These are phyloP conservation scores for Viola odorata DNA, from an alignment of 345 rosid species.

Conservation along the genomic window DNA sequence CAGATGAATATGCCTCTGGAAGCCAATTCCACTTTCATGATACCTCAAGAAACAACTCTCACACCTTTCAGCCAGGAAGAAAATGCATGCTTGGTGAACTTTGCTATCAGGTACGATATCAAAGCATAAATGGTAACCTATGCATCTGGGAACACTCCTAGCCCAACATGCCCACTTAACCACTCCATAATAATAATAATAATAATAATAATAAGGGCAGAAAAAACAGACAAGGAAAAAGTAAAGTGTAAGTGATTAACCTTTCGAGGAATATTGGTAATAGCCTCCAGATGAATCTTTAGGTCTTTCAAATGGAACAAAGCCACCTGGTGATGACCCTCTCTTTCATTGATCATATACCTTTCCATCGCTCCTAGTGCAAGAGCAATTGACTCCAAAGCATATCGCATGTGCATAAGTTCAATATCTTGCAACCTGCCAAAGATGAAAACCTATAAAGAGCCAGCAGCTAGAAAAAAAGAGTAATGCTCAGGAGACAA, in stretches of 20 bases:
- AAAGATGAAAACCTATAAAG: conserved; percentile 9
- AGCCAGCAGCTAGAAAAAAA: not conserved
- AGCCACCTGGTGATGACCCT: conserved; percentile 44
- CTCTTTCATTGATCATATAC: conserved; percentile 43
- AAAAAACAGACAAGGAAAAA: conserved; percentile 1
- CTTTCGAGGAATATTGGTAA: conserved; percentile 80
- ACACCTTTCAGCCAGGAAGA: conserved; percentile 3
- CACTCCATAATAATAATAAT: no score
- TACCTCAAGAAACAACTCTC: conserved; percentile 5
- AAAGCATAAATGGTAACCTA: not conserved
- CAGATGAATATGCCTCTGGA: not conserved
- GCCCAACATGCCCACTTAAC: no score
- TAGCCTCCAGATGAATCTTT: conserved; percentile 66
- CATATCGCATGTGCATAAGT: conserved; percentile 95
- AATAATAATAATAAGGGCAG: no score
- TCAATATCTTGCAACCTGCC: conserved; percentile 90
- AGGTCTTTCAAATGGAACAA: conserved; percentile 68
- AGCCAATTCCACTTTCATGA: no score
- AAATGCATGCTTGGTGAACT: not conserved
- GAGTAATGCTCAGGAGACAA: not conserved
- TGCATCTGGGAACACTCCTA: no score
- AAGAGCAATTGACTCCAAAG: conserved; percentile 76
- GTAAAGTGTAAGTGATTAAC: conserved; percentile 24
- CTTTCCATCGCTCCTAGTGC: conserved; percentile 67
- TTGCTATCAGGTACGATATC: not conserved